These are phyloP conservation scores for Pythium guiyangense DNA, from an alignment of 352 stramenopile genomes.

Conservation along the genomic window DNA sequence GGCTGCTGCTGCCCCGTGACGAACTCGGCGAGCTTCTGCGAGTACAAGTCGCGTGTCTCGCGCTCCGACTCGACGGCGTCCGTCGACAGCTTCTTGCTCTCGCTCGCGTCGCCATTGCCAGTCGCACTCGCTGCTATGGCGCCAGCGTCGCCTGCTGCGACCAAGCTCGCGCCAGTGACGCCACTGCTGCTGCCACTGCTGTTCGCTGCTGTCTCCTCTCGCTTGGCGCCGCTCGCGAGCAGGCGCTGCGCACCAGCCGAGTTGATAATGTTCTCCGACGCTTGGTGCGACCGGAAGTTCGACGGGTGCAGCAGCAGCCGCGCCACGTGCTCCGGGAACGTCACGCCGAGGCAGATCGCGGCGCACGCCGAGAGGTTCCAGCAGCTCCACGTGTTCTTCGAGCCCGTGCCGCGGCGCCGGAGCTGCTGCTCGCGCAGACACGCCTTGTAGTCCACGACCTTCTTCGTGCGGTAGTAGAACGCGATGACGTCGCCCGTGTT, in stretches of 20 bases:
- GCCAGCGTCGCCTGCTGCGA: neutral
- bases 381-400: constrained; percentile 89
- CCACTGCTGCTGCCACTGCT: neutral
- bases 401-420: constrained; percentile 67
- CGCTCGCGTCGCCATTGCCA: neutral
- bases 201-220: neutral
- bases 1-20: constrained; percentile 68
- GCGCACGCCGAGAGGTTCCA: constrained; percentile 83
- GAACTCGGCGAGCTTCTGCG: constrained; percentile 53
- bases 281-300: constrained; percentile 85
- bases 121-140: neutral
- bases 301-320: constrained; percentile 70
- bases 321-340: constrained; percentile 63
- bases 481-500: constrained; percentile 94
- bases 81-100: constrained; percentile 8
- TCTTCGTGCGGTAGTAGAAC: constrained; percentile 99
- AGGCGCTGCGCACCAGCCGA: constrained; percentile 60
- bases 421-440: constrained; percentile 88
- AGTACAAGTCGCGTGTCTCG: constrained; percentile 50
- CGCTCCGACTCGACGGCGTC: constrained; percentile 23
- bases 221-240: constrained; percentile 20
- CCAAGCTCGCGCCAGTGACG: neutral
- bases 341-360: constrained; percentile 78
- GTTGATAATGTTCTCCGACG: constrained; percentile 82
- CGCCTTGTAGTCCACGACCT: constrained; percentile 96